Evolutionary conservation across 2,329 filamentous ascomycete genomes (phyloP).

Genomic region (Diaporthe citriasiana): DNA sequence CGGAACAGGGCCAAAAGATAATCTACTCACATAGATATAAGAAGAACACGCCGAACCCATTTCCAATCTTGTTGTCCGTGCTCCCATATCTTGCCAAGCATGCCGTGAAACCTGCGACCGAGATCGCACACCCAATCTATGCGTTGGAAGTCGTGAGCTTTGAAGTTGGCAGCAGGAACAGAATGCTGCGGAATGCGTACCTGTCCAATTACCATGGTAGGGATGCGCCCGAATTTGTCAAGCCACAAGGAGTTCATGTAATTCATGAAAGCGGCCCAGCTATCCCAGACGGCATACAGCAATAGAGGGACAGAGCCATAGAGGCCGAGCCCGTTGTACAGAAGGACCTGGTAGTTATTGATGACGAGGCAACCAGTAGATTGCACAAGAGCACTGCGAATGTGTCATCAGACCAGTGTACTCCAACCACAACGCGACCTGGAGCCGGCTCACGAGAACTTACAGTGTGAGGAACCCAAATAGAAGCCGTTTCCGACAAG

Average conservation of each 20-base stretch:
- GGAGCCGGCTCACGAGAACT: not conserved
- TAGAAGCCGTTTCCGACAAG: not conserved
- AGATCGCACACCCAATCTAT: conserved; percentile 5
- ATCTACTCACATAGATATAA: not conserved
- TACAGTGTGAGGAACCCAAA: conserved; percentile 7
- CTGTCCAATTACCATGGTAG: conserved; percentile 1
- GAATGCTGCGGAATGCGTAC: not conserved
- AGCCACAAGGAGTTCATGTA: conserved; percentile 28
- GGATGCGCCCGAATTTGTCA: conserved; percentile 22
- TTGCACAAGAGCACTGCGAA: conserved; percentile 3
- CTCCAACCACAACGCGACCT: too few species aligned
- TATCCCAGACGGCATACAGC: conserved; percentile 36
- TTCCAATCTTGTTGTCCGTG: not conserved
- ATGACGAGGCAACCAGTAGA: conserved; percentile 8
- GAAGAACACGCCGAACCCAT: conserved; percentile 1
- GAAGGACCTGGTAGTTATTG: conserved; percentile 10
- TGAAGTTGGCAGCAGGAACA: too few species aligned
- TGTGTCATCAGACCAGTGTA: not conserved
- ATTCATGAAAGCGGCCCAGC: conserved; percentile 39
- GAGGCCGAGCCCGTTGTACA: conserved; percentile 7
- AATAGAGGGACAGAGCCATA: conserved; percentile 30
- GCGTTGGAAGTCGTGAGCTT: too few species aligned
- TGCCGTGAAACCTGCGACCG: not conserved
- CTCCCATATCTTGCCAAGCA: conserved; percentile 11
- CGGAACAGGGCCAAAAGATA: too few species aligned